Evolutionary conservation across 306 rosid species (phyloP).

Genomic region (Lathyrus aphaca): DNA sequence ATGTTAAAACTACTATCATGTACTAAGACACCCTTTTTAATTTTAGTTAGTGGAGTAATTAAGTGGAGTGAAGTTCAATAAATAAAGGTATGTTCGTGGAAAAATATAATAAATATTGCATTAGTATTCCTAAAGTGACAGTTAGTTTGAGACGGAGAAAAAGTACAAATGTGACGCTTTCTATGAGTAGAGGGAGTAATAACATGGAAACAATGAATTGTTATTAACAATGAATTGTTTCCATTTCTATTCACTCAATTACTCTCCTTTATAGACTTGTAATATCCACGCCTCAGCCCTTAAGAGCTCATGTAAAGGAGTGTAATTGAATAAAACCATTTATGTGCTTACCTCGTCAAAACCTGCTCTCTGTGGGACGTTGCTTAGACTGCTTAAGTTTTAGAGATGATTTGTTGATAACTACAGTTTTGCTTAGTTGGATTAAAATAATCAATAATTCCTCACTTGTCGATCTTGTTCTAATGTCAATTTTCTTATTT

Average conservation of each 20-base stretch:
- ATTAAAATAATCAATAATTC: conserved; percentile 4
- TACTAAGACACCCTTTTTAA: no score
- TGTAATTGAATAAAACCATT: conserved; percentile 4
- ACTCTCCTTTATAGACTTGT: conserved; percentile 1
- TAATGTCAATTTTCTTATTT: conserved; percentile 15
- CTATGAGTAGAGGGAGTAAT: neutral
- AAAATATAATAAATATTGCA: no score
- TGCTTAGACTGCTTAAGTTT: neutral
- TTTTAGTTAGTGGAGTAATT: no score
- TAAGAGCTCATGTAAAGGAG: neutral
- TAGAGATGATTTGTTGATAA: neutral
- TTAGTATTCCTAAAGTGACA: no score
- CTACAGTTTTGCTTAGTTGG: conserved; percentile 17
- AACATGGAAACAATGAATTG: neutral
- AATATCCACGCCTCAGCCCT: neutral
- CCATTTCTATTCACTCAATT: neutral
- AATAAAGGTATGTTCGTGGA: no score
- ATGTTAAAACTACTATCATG: no score
- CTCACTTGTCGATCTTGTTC: conserved; percentile 8
- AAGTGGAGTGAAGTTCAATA: no score
- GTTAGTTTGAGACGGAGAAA: no score
- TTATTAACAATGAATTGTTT: neutral
- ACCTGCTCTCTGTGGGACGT: no score
- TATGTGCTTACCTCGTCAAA: neutral
- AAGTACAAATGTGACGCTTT: no score